A percentile compares a stretch with the other conserved stretches of the same genome.
phyloP scores from a whole-genome alignment of 1,284 basidiomycete genomes.

The Thelephora terrestris region DNA sequence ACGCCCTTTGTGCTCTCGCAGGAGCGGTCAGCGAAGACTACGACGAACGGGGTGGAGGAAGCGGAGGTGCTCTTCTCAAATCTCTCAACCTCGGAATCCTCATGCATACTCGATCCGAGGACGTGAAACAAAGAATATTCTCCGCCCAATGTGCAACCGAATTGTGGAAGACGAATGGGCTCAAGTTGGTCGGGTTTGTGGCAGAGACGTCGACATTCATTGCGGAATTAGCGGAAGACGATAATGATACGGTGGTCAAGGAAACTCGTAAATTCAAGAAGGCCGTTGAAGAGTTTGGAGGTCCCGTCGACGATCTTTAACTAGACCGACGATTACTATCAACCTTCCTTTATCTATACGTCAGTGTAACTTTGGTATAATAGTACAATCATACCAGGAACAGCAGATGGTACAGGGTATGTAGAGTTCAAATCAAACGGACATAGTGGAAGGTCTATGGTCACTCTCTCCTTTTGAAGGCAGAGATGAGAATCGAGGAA shows the following conservation, averaged over 20 bases:
- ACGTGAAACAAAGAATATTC: slow-evolving; percentile 51
- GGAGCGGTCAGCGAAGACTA: slow-evolving; percentile 46
- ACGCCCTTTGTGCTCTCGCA: slow-evolving; percentile 44
- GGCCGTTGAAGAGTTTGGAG: slow-evolving; percentile 59
- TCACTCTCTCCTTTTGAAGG: too few relatives aligned
- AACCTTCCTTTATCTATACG: too few relatives aligned
- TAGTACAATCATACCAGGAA: too few relatives aligned
- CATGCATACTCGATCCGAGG: slow-evolving; percentile 80
- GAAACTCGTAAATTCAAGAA: slow-evolving; percentile 56
- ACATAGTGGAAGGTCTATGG: too few relatives aligned
- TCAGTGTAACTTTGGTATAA: too few relatives aligned
- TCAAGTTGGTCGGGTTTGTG: slow-evolving; percentile 61
- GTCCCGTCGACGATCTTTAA: slow-evolving; percentile 38
- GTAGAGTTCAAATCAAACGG: too few relatives aligned
- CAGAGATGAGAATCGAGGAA: too few relatives aligned
- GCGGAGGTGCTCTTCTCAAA: slow-evolving; percentile 45
- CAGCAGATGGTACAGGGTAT: too few relatives aligned
- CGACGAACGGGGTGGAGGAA: slow-evolving; percentile 10
- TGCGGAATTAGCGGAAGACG: slow-evolving; percentile 73
- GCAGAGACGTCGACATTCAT: slow-evolving; percentile 77
- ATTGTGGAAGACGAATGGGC: slow-evolving; percentile 75
- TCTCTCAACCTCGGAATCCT: slow-evolving; percentile 76
- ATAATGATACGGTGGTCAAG: slow-evolving; percentile 65
- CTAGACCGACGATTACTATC: not conserved
- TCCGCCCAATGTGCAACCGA: slow-evolving; percentile 62